These are phyloP conservation scores for Oidium heveae DNA, from an alignment of 2,329 filamentous ascomycete genomes.

Conservation along the genomic window DNA sequence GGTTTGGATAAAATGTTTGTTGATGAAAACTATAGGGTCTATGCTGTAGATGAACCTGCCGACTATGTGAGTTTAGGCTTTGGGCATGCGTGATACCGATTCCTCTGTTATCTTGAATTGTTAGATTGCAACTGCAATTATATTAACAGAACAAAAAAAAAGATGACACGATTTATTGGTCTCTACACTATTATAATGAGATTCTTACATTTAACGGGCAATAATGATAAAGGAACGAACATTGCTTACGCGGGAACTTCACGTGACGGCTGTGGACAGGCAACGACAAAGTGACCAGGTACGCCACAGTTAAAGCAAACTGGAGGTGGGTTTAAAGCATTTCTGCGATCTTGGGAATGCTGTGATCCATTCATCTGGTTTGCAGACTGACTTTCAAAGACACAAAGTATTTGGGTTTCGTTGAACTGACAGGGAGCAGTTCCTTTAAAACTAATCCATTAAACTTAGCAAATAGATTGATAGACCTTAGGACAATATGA, in stretches of 20 bases:
- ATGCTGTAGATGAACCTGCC: too few species aligned
- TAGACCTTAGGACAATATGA: too few species aligned
- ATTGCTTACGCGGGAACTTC: constrained; percentile 24
- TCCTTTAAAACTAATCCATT: too few species aligned
- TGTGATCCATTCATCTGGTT: neutral
- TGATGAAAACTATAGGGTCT: too few species aligned
- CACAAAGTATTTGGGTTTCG: neutral
- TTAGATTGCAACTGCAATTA: neutral
- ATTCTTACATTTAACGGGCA: neutral
- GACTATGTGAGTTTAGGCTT: neutral
- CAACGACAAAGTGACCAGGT: constrained; percentile 25
- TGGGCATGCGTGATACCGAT: neutral
- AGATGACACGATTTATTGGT: neutral
- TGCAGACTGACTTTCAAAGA: neutral
- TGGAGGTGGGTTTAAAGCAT: constrained; percentile 10
- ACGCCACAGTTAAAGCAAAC: constrained; percentile 29
- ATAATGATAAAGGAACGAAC: neutral
- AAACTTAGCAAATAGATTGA: too few species aligned
- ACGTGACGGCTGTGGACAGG: constrained; percentile 25
- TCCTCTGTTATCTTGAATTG: neutral
- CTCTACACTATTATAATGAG: neutral
- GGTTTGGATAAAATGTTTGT: too few species aligned
- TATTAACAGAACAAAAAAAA: neutral
- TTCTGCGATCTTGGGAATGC: constrained; percentile 2
- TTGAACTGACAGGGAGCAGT: too few species aligned